Conservation (phyloP, 805 yeast genomes). For the Kuraishia hungarica region DNA sequence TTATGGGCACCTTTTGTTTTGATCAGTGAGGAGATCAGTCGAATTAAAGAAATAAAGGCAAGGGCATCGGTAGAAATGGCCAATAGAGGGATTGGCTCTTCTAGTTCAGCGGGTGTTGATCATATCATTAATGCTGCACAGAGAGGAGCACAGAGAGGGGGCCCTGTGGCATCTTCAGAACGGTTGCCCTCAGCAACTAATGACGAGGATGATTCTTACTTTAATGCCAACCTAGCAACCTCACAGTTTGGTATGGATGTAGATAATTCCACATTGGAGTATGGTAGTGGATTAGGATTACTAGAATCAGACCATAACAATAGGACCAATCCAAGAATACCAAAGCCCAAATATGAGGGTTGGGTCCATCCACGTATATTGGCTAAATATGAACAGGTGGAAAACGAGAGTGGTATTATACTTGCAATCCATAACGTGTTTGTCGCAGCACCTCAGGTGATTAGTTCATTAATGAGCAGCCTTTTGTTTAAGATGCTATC, state of each 20-base stretch:
- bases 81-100: not conserved
- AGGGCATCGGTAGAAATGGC: conserved; percentile 7
- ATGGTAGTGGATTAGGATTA: not conserved
- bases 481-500: conserved; percentile 33
- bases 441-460: conserved; percentile 50
- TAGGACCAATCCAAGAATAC: not conserved
- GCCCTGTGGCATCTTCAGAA: not conserved
- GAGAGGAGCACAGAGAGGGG: not conserved
- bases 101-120: not conserved
- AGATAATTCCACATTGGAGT: not conserved
- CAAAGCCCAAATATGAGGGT: conserved; percentile 1
- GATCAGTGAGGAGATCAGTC: conserved; percentile 47
- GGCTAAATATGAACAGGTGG: conserved; percentile 28
- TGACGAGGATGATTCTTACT: not conserved
- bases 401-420: conserved; percentile 47
- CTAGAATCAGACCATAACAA: not conserved
- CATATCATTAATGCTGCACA: not conserved
- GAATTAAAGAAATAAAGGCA: conserved; percentile 39
- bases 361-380: conserved; percentile 12
- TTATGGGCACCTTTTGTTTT: conserved; percentile 62
- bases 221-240: not conserved
- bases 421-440: conserved; percentile 51
- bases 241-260: not conserved
- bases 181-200: not conserved
- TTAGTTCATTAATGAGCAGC: conserved; percentile 40